phyloP scores from a whole-genome alignment of 805 yeast genomes.

The Brettanomyces anomalus region DNA sequence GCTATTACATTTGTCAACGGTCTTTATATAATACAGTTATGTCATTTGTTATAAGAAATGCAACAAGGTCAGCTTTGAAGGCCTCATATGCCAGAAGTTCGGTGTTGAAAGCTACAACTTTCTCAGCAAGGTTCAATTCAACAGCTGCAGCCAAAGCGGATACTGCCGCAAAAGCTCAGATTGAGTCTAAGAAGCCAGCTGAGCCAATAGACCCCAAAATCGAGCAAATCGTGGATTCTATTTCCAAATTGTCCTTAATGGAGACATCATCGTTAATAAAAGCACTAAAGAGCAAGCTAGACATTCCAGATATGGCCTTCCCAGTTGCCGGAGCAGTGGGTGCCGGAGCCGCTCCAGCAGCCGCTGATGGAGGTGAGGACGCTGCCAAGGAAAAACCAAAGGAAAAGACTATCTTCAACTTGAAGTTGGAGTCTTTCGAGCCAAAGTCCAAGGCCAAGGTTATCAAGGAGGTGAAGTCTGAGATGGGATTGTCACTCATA shows the following conservation, averaged over 20 bases:
- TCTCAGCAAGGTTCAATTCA: slow-evolving; percentile 38
- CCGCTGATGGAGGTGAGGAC: slow-evolving; percentile 62
- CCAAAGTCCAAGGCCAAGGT: slow-evolving; percentile 94
- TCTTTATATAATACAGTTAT: neutral
- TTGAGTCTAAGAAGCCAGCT: slow-evolving; percentile 79
- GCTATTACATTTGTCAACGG: no score
- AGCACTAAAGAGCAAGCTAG: slow-evolving; percentile 72
- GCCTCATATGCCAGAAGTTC: slow-evolving; percentile 8
- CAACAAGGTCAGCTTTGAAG: slow-evolving; percentile 15
- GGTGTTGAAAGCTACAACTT: slow-evolving; percentile 5
- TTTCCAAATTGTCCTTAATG: slow-evolving; percentile 79
- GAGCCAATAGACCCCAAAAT: slow-evolving; percentile 87
- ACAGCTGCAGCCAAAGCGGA: slow-evolving; percentile 24
- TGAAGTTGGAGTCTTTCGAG: slow-evolving; percentile 90
- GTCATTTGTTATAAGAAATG: slow-evolving; percentile 7
- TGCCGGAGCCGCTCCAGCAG: slow-evolving; percentile 54
- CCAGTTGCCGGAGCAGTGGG: slow-evolving; percentile 60
- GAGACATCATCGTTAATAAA: slow-evolving; percentile 85
- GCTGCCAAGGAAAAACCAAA: slow-evolving; percentile 73
- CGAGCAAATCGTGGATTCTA: slow-evolving; percentile 77
- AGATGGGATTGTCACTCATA: slow-evolving; percentile 86
- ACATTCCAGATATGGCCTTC: slow-evolving; percentile 88
- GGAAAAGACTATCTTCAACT: slow-evolving; percentile 86
- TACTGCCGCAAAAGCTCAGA: slow-evolving; percentile 50
- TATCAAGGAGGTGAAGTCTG: slow-evolving; percentile 90